Evolutionary conservation across 1,284 basidiomycete genomes (phyloP).

Genomic region (Prillingera fragicola): DNA sequence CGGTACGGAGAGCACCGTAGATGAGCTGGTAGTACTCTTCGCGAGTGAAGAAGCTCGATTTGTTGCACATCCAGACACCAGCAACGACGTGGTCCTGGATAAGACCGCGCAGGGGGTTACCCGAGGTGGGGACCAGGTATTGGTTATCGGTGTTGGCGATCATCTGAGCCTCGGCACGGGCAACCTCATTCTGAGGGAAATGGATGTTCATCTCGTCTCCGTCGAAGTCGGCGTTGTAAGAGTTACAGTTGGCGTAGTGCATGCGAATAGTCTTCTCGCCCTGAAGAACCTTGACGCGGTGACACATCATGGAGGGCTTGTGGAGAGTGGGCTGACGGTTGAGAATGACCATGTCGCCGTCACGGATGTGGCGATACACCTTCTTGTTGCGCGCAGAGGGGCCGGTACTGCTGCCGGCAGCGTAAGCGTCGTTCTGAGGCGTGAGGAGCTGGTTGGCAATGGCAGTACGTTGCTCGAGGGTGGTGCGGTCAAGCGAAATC

Average conservation of each 20-base stretch:
- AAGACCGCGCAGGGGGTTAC: slow-evolving; percentile 92
- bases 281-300: slow-evolving; percentile 82
- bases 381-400: slow-evolving; percentile 85
- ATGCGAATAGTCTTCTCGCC: slow-evolving; percentile 99
- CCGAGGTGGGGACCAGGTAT: slow-evolving; percentile 96
- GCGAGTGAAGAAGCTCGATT: slow-evolving; percentile 88
- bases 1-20: slow-evolving; percentile 89
- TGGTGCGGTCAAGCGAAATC: slow-evolving; percentile 76
- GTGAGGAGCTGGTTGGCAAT: slow-evolving; percentile 96
- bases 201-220: slow-evolving; percentile 99
- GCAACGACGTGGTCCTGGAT: slow-evolving; percentile 99
- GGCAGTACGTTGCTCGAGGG: slow-evolving; percentile 82
- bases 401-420: slow-evolving; percentile 52
- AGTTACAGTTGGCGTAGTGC: slow-evolving; percentile 99
- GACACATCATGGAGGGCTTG: slow-evolving; percentile 99
- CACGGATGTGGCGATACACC: slow-evolving; percentile 88
- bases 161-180: slow-evolving; percentile 85
- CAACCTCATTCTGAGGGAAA: slow-evolving; percentile 83
- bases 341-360: slow-evolving; percentile 92
- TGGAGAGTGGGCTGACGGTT: slow-evolving; percentile 98
- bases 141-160: slow-evolving; percentile 99
- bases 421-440: slow-evolving; percentile 68
- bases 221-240: slow-evolving; percentile 99
- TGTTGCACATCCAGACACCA: slow-evolving; percentile 98
- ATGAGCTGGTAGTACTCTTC: slow-evolving; percentile 96